These are phyloP conservation scores for Aspergillus oerlinghausenensis DNA, from an alignment of 2,329 filamentous ascomycete genomes.

Conservation along the genomic window DNA sequence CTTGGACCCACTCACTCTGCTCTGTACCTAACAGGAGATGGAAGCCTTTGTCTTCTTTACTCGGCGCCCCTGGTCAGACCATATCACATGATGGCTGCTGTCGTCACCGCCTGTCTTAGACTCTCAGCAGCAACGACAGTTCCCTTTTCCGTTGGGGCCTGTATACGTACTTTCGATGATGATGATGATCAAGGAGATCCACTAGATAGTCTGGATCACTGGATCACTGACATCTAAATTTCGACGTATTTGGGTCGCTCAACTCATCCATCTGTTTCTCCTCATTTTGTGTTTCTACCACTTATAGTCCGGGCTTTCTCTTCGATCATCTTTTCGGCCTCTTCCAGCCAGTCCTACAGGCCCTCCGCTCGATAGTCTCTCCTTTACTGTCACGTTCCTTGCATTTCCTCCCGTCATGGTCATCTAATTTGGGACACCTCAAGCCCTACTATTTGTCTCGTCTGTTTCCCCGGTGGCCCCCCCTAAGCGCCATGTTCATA, in stretches of 20 bases:
- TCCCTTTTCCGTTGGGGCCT: background rate
- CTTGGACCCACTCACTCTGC: background rate
- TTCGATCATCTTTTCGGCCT: conserved; percentile 3
- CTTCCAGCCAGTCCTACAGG: background rate
- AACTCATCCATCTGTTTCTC: background rate
- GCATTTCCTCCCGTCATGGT: conserved; percentile 6
- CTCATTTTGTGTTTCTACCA: background rate
- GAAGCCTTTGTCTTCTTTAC: background rate
- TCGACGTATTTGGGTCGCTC: background rate
- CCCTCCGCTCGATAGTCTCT: conserved; percentile 12
- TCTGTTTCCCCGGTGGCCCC: conserved; percentile 10
- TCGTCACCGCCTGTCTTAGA: conserved; percentile 8
- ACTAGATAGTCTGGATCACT: background rate
- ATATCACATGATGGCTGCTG: conserved; percentile 8
- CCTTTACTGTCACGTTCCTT: conserved; percentile 7
- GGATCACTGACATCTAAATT: background rate
- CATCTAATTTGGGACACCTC: conserved; percentile 8
- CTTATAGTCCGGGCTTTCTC: conserved; percentile 1
- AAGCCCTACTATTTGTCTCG: conserved; percentile 7
- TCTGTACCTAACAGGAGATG: background rate
- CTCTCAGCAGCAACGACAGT: conserved; percentile 3
- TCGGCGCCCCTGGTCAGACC: background rate
- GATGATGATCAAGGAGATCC: background rate
- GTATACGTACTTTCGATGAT: background rate
- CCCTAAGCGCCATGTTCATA: conserved; percentile 25